Percentiles rank a stretch among this genome's conserved stretches.
Conservation (phyloP, 495 filamentous ascomycete genomes). For the Penicillium coffeae region DNA sequence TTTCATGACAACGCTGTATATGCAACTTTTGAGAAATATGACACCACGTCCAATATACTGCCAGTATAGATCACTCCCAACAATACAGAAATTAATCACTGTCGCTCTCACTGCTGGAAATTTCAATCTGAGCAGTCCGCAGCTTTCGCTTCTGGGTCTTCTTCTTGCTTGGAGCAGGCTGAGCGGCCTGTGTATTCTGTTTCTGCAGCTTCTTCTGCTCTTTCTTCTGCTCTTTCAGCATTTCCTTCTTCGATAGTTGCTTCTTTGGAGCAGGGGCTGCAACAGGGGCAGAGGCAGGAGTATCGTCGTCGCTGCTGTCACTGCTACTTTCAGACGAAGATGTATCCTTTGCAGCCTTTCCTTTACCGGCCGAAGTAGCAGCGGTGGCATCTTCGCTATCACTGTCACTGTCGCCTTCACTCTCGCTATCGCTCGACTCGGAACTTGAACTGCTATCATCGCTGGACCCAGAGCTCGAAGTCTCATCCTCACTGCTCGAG, state of each 20-base stretch:
- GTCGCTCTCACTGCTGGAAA: conserved; percentile 30
- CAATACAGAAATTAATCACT: conserved; percentile 16
- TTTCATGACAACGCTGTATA: conserved; percentile 3
- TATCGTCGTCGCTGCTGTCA: conserved; percentile 15
- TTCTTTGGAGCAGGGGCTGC: not conserved
- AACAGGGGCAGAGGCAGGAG: conserved; percentile 1
- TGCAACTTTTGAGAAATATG: conserved; percentile 12
- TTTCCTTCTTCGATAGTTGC: not conserved
- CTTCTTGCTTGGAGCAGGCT: conserved; percentile 14
- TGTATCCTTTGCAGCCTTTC: conserved; percentile 3
- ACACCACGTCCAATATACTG: not conserved
- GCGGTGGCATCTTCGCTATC: conserved; percentile 18
- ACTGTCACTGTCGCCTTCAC: conserved; percentile 10
- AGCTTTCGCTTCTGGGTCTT: conserved; percentile 29
- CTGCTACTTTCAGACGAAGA: not conserved
- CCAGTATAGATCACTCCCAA: not conserved
- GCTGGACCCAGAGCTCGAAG: conserved; percentile 16
- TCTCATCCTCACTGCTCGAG: conserved; percentile 43
- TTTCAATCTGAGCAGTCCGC: conserved; percentile 24
- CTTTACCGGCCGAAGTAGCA: conserved; percentile 5
- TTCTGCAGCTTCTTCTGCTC: conserved; percentile 11
- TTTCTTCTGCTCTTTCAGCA: conserved; percentile 5
- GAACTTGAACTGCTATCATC: too few species aligned
- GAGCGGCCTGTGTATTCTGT: not conserved
- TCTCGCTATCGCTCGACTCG: conserved; percentile 28